Conservation (phyloP, 495 filamentous ascomycete species). For the Recurvomyces mirabilis region DNA sequence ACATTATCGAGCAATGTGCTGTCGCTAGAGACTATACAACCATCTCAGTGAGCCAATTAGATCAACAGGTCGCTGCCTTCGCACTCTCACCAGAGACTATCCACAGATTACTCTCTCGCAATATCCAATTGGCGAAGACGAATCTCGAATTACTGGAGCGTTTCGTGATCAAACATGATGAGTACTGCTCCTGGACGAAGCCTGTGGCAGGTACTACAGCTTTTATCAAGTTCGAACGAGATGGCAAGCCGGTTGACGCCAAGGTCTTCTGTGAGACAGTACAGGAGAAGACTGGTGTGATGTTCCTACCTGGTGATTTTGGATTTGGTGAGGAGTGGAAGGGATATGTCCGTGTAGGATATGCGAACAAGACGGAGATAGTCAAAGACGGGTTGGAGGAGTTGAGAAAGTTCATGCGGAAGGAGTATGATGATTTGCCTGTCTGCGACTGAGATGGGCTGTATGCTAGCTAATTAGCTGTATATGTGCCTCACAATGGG, state of each 20-base stretch:
- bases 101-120: conserved; percentile 55
- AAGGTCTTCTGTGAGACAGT: conserved; percentile 59
- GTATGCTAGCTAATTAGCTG: too few species aligned
- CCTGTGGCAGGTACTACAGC: conserved; percentile 77
- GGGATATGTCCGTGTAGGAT: conserved; percentile 73
- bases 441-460: too few species aligned
- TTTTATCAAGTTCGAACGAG: conserved; percentile 56
- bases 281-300: conserved; percentile 58
- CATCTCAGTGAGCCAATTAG: conserved; percentile 72
- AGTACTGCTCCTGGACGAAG: conserved; percentile 58
- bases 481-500: too few species aligned
- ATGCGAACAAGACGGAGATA: conserved; percentile 59
- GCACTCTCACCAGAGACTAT: conserved; percentile 55
- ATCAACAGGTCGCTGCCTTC: conserved; percentile 67
- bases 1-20: conserved; percentile 55
- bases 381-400: conserved; percentile 54
- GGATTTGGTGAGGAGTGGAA: conserved; percentile 73
- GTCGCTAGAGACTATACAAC: conserved; percentile 69
- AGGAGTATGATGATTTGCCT: conserved; percentile 42
- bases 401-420: conserved; percentile 51
- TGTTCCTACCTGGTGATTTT: conserved; percentile 63
- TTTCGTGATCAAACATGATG: conserved; percentile 54
- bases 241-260: conserved; percentile 60
- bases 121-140: conserved; percentile 55
- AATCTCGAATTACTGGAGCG: conserved; percentile 58